Conservation (phyloP, 108 stramenopile genomes). For the Cyclotella atomus region DNA sequence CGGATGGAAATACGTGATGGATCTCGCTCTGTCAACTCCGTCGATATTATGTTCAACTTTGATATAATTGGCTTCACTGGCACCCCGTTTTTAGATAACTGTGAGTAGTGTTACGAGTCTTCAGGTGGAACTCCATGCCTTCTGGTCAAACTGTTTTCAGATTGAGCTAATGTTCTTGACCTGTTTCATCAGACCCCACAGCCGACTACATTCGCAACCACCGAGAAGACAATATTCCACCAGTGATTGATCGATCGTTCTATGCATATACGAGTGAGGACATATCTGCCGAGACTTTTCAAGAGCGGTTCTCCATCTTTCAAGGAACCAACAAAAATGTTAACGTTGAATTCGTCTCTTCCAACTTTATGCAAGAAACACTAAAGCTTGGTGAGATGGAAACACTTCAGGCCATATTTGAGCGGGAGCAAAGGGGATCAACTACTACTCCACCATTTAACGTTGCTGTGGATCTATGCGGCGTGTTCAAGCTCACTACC, state of each 20-base stretch:
- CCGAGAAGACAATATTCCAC: constrained; percentile 56
- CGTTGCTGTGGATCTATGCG: constrained; percentile 59
- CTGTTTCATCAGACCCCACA: constrained; percentile 34
- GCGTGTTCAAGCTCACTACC: constrained; percentile 58
- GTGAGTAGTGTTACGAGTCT: too few relatives aligned
- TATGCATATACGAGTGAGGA: constrained; percentile 58
- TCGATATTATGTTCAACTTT: constrained; percentile 65
- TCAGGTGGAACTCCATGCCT: too few relatives aligned
- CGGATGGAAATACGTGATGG: constrained; percentile 62
- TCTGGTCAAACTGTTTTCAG: too few relatives aligned
- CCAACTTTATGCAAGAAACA: constrained; percentile 54
- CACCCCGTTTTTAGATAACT: constrained; percentile 60
- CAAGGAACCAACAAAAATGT: constrained; percentile 61
- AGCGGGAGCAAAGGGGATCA: constrained; percentile 17
- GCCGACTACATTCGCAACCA: constrained; percentile 54
- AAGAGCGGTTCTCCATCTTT: constrained; percentile 44
- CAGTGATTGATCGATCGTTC: constrained; percentile 55
- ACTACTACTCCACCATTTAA: constrained; percentile 45
- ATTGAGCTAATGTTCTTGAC: neutral
- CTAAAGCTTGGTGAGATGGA: constrained; percentile 55
- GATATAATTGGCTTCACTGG: constrained; percentile 63
- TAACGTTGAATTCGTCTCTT: constrained; percentile 46
- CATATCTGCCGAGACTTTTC: constrained; percentile 26
- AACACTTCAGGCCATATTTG: constrained; percentile 50
- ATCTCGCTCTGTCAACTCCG: constrained; percentile 53